A percentile compares a stretch with the other conserved stretches of the same genome.
These are phyloP conservation scores for Colletotrichum sp. DNA, from an alignment of 2,329 filamentous ascomycete species.

Conservation along the genomic window DNA sequence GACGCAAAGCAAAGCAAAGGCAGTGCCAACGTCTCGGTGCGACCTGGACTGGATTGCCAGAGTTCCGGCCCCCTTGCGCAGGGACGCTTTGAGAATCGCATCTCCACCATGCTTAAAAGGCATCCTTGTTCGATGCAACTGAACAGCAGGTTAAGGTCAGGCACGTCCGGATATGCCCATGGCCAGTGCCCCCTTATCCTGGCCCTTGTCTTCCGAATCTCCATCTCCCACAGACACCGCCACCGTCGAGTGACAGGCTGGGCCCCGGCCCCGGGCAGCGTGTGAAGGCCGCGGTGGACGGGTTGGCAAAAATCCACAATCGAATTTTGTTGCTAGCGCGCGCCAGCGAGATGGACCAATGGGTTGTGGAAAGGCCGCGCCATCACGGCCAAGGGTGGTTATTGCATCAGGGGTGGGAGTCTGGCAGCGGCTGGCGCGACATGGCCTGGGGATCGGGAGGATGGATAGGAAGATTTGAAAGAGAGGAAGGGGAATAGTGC, in stretches of 20 bases:
- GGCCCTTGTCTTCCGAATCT: background rate
- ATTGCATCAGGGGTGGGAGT: background rate
- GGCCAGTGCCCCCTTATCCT: background rate
- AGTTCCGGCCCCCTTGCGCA: background rate
- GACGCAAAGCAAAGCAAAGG: background rate
- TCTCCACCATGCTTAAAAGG: slow-evolving; percentile 20
- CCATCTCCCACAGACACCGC: slow-evolving; percentile 18
- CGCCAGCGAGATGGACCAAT: slow-evolving; percentile 11
- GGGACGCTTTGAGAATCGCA: slow-evolving; percentile 9
- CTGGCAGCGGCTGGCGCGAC: background rate
- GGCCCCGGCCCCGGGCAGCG: background rate
- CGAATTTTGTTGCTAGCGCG: slow-evolving; percentile 18
- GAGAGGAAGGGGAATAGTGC: background rate
- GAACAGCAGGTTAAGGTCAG: background rate
- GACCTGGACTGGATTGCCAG: background rate
- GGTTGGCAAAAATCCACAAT: slow-evolving; percentile 5
- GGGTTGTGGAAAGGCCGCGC: slow-evolving; percentile 5
- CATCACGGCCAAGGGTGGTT: slow-evolving; percentile 11
- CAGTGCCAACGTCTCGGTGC: background rate
- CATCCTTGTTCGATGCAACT: slow-evolving; percentile 11
- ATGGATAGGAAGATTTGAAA: background rate
- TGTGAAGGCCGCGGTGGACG: background rate
- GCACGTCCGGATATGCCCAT: slow-evolving; percentile 3
- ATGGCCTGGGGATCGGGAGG: slow-evolving; percentile 2
- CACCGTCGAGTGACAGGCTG: slow-evolving; percentile 17